Conservation (phyloP, 2,329 filamentous ascomycete species). For the Phaeosphaeria sp. region DNA sequence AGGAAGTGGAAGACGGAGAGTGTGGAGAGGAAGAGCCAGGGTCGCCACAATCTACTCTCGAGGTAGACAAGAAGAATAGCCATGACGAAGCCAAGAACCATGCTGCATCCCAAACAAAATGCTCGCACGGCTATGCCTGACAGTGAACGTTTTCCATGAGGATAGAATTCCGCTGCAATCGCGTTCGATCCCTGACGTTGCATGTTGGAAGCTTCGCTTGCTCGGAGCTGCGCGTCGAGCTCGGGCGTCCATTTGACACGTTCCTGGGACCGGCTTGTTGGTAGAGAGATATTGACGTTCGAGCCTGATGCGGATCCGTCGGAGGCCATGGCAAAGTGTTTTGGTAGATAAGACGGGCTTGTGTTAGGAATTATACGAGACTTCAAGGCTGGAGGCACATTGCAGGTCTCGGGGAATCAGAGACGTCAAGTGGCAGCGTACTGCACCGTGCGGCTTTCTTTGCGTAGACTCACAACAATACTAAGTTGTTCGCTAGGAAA, state of each 20-base stretch:
- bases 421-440: not conserved
- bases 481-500: conserved; percentile 2
- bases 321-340: conserved; percentile 24
- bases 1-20: conserved; percentile 91
- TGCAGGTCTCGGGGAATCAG: not conserved
- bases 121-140: conserved; percentile 55
- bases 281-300: conserved; percentile 38
- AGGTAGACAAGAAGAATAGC: conserved; percentile 37
- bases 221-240: conserved; percentile 34
- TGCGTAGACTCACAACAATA: conserved; percentile 13
- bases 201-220: conserved; percentile 27
- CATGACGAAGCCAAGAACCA: conserved; percentile 42
- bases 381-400: conserved; percentile 11
- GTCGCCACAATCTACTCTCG: conserved; percentile 60
- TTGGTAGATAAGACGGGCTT: not conserved
- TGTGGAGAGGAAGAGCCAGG: conserved; percentile 68
- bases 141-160: conserved; percentile 53
- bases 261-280: conserved; percentile 31
- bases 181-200: conserved; percentile 18
- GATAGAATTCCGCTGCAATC: conserved; percentile 47
- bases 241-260: conserved; percentile 33
- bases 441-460: not conserved
- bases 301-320: conserved; percentile 32
- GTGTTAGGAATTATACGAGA: conserved; percentile 6
- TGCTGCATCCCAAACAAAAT: conserved; percentile 51